A percentile compares a stretch with the other conserved stretches of the same genome.
phyloP scores from a whole-genome alignment of 371 early-diverging fungal species.

The Furculomyces boomerangus region DNA sequence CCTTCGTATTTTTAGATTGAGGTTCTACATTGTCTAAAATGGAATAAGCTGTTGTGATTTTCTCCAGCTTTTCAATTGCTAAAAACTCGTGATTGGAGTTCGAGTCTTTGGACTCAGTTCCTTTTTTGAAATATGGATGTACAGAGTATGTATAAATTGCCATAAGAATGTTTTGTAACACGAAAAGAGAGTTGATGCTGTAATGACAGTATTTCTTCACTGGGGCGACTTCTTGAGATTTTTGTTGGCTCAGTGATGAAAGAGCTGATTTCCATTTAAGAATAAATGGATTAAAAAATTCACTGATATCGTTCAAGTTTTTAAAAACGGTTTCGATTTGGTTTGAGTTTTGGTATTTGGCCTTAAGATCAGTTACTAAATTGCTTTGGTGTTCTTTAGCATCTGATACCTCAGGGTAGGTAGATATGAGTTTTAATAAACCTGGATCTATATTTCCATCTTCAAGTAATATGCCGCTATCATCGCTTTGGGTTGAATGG shows the following conservation, averaged over 20 bases:
- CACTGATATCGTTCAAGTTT: neutral
- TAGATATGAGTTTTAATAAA: too few relatives aligned
- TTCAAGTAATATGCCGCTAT: too few relatives aligned
- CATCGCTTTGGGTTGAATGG: too few relatives aligned
- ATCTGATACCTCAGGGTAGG: neutral
- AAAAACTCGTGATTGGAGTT: neutral
- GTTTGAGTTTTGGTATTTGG: neutral
- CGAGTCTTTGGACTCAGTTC: neutral
- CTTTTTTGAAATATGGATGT: too few relatives aligned
- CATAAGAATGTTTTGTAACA: neutral
- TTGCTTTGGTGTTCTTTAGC: neutral
- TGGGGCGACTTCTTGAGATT: neutral
- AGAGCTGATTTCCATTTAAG: neutral
- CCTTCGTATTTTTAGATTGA: too few relatives aligned
- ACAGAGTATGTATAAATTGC: neutral
- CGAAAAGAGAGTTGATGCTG: neutral
- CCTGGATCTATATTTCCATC: too few relatives aligned
- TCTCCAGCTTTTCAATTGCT: too few relatives aligned
- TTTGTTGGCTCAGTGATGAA: neutral
- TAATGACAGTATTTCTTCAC: neutral
- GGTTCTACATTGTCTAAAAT: too few relatives aligned
- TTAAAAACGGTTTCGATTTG: too few relatives aligned
- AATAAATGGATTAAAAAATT: neutral
- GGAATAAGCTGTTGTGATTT: too few relatives aligned
- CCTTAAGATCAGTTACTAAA: neutral